phyloP scores from a whole-genome alignment of 202 grass and related monocot genomes.

The Panicum hallii region DNA sequence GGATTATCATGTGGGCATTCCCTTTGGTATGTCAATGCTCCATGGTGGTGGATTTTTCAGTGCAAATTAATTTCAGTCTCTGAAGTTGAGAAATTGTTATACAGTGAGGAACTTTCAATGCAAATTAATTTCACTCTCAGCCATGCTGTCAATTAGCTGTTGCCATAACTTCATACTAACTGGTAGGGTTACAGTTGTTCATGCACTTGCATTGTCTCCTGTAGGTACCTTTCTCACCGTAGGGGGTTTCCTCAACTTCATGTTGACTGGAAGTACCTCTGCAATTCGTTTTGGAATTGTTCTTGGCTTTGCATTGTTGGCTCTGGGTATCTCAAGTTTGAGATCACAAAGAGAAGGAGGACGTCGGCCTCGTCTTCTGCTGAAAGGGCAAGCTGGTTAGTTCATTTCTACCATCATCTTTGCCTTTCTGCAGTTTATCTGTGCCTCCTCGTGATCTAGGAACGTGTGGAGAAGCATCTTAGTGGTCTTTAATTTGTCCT shows the following conservation, averaged over 20 bases:
- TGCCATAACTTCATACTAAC: background rate
- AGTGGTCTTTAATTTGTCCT: background rate
- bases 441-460: constrained; percentile 6
- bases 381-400: constrained; percentile 93
- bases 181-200: background rate
- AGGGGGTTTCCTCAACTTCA: constrained; percentile 86
- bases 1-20: constrained; percentile 93
- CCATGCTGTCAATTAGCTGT: constrained; percentile 9
- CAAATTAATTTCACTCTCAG: too few species aligned
- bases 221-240: constrained; percentile 83
- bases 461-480: background rate
- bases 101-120: background rate
- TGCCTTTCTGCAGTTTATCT: background rate
- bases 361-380: constrained; percentile 59
- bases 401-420: constrained; percentile 38
- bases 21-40: constrained; percentile 69
- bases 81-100: background rate
- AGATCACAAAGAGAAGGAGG: constrained; percentile 62
- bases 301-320: constrained; percentile 78
- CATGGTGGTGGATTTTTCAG: constrained; percentile 10
- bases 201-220: constrained; percentile 28
- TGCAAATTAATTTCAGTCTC: background rate
- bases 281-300: constrained; percentile 90
- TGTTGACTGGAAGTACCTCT: constrained; percentile 82
- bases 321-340: constrained; percentile 75